Evolutionary conservation across 805 yeast genomes (phyloP).

Genomic region (Saccharomyces eubayanus): DNA sequence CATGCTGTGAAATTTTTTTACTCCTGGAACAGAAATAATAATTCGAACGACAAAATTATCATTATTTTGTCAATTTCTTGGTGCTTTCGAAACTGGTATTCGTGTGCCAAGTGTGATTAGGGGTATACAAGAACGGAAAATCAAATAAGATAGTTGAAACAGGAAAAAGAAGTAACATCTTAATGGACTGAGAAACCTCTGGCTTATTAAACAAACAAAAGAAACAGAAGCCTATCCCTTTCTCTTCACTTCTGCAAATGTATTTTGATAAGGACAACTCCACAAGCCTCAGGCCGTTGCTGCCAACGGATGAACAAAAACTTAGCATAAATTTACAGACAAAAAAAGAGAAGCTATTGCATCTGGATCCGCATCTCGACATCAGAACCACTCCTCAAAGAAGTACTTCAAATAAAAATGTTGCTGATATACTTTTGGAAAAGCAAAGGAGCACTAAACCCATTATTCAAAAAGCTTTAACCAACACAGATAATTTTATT

Average conservation of each 20-base stretch:
- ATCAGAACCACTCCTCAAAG: constrained; percentile 5
- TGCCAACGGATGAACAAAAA: constrained; percentile 26
- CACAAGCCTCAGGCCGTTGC: constrained; percentile 18
- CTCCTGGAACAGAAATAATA: background rate
- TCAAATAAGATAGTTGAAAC: background rate
- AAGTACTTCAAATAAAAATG: constrained; percentile 20
- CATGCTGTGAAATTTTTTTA: background rate
- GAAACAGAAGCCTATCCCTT: background rate
- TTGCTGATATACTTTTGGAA: constrained; percentile 8
- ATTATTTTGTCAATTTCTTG: background rate
- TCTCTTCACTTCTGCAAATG: background rate
- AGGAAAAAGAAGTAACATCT: background rate
- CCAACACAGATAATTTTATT: constrained; percentile 28
- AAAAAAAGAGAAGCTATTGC: background rate
- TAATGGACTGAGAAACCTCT: background rate
- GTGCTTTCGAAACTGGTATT: background rate
- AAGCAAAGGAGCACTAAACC: background rate
- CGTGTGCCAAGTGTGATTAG: background rate
- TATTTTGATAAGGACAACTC: constrained; percentile 2
- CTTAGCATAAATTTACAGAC: constrained; percentile 3
- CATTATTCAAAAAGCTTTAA: constrained; percentile 22
- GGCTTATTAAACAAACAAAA: background rate
- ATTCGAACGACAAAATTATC: background rate
- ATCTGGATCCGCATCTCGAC: background rate
- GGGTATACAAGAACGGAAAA: background rate